Percentiles rank a stretch among this genome's conserved stretches.
Evolutionary conservation across 2,329 filamentous ascomycete species (phyloP).

Genomic region (Myriangium duriaei): DNA sequence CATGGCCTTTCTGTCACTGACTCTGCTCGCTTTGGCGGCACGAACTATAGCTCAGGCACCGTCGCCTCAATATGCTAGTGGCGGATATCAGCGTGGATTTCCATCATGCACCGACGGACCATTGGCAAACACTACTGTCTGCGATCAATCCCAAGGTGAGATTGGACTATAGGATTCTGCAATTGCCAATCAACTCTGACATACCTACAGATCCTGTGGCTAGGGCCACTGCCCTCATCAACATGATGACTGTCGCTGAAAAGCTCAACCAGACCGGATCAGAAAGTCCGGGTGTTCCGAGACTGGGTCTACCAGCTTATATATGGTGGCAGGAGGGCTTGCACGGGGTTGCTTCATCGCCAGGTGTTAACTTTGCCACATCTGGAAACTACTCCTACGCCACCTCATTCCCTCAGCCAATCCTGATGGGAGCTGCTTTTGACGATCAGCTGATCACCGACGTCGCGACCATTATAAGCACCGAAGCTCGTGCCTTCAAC

Average conservation of each 20-base stretch:
- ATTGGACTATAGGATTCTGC: slow-evolving; percentile 2
- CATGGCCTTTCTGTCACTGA: slow-evolving; percentile 1
- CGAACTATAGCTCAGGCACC: slow-evolving; percentile 5
- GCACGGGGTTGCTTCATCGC: slow-evolving; percentile 39
- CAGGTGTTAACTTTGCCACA: slow-evolving; percentile 43
- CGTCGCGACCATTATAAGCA: slow-evolving; percentile 44
- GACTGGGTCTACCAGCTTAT: slow-evolving; percentile 46
- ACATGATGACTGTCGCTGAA: slow-evolving; percentile 39
- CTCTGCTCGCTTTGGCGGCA: slow-evolving; percentile 8
- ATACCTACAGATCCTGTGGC: slow-evolving; percentile 21
- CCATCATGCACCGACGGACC: slow-evolving; percentile 40
- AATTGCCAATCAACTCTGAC: slow-evolving; percentile 1
- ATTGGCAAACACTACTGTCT: slow-evolving; percentile 37
- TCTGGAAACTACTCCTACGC: slow-evolving; percentile 44
- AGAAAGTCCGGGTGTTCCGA: slow-evolving; percentile 37
- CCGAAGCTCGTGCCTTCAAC: slow-evolving; percentile 52
- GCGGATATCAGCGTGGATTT: slow-evolving; percentile 20
- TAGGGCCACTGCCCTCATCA: slow-evolving; percentile 36
- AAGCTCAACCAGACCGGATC: slow-evolving; percentile 43
- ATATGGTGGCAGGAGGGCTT: slow-evolving; percentile 50
- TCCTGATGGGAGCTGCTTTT: slow-evolving; percentile 50
- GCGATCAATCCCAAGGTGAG: slow-evolving; percentile 30
- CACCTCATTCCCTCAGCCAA: slow-evolving; percentile 54
- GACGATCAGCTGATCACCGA: slow-evolving; percentile 48
- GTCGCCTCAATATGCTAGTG: slow-evolving; percentile 2